Base-by-base conservation (phyloP, 805 yeast species). In the Pichia occidentalis region DNA sequence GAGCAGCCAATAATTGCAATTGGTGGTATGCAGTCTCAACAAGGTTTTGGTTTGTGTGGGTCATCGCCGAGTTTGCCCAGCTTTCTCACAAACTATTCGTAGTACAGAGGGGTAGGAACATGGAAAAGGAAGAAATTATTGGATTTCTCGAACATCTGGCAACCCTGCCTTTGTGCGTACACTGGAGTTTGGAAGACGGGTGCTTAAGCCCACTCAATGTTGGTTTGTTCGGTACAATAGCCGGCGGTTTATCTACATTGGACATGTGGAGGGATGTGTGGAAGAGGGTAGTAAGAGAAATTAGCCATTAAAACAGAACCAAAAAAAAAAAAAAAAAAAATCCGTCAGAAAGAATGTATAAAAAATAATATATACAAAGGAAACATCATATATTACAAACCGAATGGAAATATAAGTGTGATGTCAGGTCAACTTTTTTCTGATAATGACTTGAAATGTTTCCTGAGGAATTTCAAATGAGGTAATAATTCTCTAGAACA, bases 111-210 rank as follows among this genome's bases (percentile, higher is more conserved):
- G 27, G 44, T 13, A 55, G 57, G 24, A 35, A 34, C 18, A 27
- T 45, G 14, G 36, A 40, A n/a, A 44, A 42, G 17, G 22, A 23
- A 1, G 36, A 43, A 21, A 28, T 44, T 23, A 37, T 45, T 20
- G 39, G 42, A 20, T 41, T 60, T 29, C 34, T 60, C 13, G 47
- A 56, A 14, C 60, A 61, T 37, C 16, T 58, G 3, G 63, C 62
- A 6, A 61, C 61, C 24, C 44, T 61, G 25, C 67, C 67, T 10
- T 49, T 62, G 29, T 60, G 65, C 31, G 54, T 56, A 5, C 67
- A 62, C 45, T 62, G 67, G 67, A 59, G 65, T 25, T 37, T 54
- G 25, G 46, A 42, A 10, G 57, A 55, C 21, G 67, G 67, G 2
- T 59, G 63, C 29, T 41, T 62, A 20, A 42, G 50, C 32, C 55